These are phyloP conservation scores for Penicillium lividum DNA, from an alignment of 495 filamentous ascomycete species.

Conservation along the genomic window DNA sequence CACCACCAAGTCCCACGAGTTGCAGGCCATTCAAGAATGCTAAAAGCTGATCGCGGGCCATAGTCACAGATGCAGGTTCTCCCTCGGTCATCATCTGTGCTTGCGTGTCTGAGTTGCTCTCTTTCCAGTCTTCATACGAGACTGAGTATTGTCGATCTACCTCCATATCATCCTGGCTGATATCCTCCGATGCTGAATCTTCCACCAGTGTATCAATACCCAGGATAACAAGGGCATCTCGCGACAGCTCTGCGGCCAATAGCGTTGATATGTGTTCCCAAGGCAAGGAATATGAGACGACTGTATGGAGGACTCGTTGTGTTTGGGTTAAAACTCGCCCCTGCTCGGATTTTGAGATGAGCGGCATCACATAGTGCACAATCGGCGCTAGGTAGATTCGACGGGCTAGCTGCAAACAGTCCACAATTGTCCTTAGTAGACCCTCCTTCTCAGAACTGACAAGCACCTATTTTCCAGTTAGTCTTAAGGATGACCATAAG, in stretches of 20 bases:
- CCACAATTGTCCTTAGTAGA: constrained; percentile 41
- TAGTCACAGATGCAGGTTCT: constrained; percentile 36
- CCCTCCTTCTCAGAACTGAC: constrained; percentile 24
- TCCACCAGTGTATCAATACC: constrained; percentile 48
- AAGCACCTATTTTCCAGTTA: constrained; percentile 33
- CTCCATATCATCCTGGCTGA: constrained; percentile 38
- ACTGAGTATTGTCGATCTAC: constrained; percentile 40
- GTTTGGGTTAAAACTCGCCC: constrained; percentile 51
- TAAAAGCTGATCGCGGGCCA: constrained; percentile 55
- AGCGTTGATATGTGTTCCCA: constrained; percentile 49
- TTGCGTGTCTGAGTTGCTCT: constrained; percentile 27
- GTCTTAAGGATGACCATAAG: neutral
- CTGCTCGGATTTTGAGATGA: constrained; percentile 28
- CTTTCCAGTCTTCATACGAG: constrained; percentile 42
- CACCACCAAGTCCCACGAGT: constrained; percentile 72
- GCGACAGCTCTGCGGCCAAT: constrained; percentile 53
- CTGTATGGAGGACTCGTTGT: constrained; percentile 61
- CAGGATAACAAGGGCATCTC: constrained; percentile 56
- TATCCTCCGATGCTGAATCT: constrained; percentile 16
- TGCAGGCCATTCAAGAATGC: constrained; percentile 62
- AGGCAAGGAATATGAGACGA: constrained; percentile 65
- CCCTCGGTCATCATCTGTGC: constrained; percentile 39
- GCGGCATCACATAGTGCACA: constrained; percentile 39
- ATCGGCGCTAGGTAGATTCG: constrained; percentile 50
- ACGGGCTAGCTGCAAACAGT: constrained; percentile 45